Evolutionary conservation across 305 asterid species (phyloP), one percentile per base, ranked within the genome.

Genomic region (Withania somnifera): DNA sequence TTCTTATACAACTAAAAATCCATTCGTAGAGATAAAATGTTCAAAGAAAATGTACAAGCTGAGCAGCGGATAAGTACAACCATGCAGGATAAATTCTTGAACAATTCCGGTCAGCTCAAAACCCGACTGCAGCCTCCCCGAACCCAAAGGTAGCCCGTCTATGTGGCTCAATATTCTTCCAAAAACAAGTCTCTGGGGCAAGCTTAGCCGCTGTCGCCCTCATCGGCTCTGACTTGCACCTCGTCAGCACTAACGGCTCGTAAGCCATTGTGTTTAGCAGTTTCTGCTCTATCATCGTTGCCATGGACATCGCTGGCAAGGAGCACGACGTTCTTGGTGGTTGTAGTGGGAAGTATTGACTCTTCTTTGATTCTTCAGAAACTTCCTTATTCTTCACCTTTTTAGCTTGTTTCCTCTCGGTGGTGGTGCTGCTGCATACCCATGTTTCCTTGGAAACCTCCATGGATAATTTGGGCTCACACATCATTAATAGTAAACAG

Each of bases 151-250:
- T 81, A 40, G 92, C 89, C 20, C 87, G 79, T 42, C 91, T 80
- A 73, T 90, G 95, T 76, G 97, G 98, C 93, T 90, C 96, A 78
- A 94, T 85, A 11, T 93, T 90, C 80, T 92, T 93, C 98, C 98
- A 93, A 84, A 85, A 90, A 80, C 95, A 90, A 11, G 91, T 87
- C 71, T 94, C 98, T 54, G 98, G 97, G 83, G 82, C 71, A 11
- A 85, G 61, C n/a, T 92, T 91, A 88, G 91, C 94, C 77, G 94
- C 92, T 77, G 98, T 58, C 53, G 95, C 87, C 82, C 92, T 92
- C 98, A 95, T 91, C 67, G 98, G 98, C 93, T 93, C 98, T 40
- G 98, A 95, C 90, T 95, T 95, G 81, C 98, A 95, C 87, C 98
- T 83, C 0, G 97, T 92, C 88, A 94, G 88, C 87, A 86, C 98